A percentile compares a stretch with the other conserved stretches of the same genome.
These are phyloP conservation scores for Acephala macrosclerotiorum DNA, from an alignment of 2,329 filamentous ascomycete genomes.

Conservation along the genomic window DNA sequence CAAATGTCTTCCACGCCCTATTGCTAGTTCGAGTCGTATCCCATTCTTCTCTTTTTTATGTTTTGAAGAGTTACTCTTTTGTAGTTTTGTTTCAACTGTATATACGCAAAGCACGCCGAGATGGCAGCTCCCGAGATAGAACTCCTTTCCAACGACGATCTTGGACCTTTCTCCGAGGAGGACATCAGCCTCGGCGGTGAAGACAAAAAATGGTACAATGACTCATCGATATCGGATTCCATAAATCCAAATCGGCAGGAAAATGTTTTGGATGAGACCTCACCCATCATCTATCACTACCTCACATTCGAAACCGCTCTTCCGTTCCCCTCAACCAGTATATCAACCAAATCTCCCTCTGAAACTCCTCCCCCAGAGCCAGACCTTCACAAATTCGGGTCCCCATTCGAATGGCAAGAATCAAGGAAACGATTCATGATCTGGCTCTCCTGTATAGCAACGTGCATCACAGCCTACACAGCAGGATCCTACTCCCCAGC, in stretches of 20 bases:
- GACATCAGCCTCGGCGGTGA: conserved; percentile 18
- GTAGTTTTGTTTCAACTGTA: background rate
- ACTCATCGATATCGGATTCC: conserved; percentile 20
- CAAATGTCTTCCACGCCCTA: background rate
- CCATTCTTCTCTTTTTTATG: background rate
- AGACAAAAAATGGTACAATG: conserved; percentile 16
- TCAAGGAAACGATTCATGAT: conserved; percentile 75
- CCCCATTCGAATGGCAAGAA: conserved; percentile 77
- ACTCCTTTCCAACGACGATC: conserved; percentile 27
- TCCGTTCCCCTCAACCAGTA: conserved; percentile 35
- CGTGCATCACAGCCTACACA: conserved; percentile 79
- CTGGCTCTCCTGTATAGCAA: conserved; percentile 77
- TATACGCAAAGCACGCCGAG: background rate
- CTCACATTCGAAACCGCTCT: conserved; percentile 42
- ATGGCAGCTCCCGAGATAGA: conserved; percentile 33
- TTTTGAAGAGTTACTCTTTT: background rate
- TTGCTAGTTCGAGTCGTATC: background rate
- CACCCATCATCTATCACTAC: conserved; percentile 43
- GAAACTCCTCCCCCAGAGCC: conserved; percentile 60
- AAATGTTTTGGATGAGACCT: conserved; percentile 20
- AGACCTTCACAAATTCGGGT: conserved; percentile 69
- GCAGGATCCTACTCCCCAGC: conserved; percentile 83
- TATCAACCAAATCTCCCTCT: conserved; percentile 18
- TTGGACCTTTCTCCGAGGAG: conserved; percentile 24
- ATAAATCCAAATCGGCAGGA: conserved; percentile 7